Evolutionary conservation across 1,284 basidiomycete species (phyloP), one percentile per base, ranked within the genome.

Genomic region (Ustanciosporium gigantosporum): DNA sequence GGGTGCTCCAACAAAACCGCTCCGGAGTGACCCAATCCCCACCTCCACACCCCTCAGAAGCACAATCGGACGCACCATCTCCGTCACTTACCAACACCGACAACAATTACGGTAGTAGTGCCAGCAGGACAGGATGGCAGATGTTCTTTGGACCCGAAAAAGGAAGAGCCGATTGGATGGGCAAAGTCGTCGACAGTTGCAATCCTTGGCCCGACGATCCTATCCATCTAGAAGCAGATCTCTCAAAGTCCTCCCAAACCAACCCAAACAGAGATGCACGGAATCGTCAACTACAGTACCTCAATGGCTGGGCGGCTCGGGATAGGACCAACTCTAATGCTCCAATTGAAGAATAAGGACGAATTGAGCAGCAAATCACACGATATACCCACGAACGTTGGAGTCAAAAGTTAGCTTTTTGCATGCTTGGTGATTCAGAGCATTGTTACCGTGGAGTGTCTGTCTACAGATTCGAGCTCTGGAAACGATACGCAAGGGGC

Each of bases 401-500:
- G n/a, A n/a, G n/a, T n/a, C n/a, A n/a, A n/a, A n/a, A n/a, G n/a
- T n/a, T n/a, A n/a, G n/a, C n/a, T n/a, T n/a, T n/a, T n/a, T n/a
- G n/a, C n/a, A n/a, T n/a, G n/a, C n/a, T n/a, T n/a, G n/a, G n/a
- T n/a, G n/a, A n/a, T n/a, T n/a, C n/a, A n/a, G n/a, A n/a, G n/a
- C n/a, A n/a, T n/a, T n/a, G n/a, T n/a, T n/a, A n/a, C n/a, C n/a
- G n/a, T n/a, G n/a, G n/a, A n/a, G n/a, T n/a, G n/a, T n/a, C n/a
- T n/a, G n/a, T 29, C 35, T 57, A 68, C 37, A 55, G 46, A 19
- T 66, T 52, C 19, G 57, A 46, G 39, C 61, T 69, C 51, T 76
- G 73, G 24, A 77, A 59, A 13, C 71, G 59, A 36, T 76, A 71
- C 24, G 72, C 64, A 17, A 77, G 46, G 7, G 74, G 74, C 39